Evolutionary conservation across 192 early-diverging fungal genomes (phyloP), one percentile per base, ranked within the genome.

Genomic region (Backusella macrospora): DNA sequence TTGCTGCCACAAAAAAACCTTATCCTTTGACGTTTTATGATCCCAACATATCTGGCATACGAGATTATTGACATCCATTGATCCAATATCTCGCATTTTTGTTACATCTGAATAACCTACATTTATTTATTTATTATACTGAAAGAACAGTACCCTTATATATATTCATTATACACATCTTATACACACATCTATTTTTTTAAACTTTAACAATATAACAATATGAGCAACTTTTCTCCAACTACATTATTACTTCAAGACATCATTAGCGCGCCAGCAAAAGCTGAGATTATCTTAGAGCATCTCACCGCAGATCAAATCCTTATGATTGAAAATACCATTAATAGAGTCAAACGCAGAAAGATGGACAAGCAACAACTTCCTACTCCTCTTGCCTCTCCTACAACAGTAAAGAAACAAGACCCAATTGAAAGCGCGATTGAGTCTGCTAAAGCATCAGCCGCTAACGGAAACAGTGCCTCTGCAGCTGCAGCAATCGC

Each of bases 261-360:
- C 48, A 34, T 77, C n/a, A 72, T 77, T 47, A 65, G 72, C 44
- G 48, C 76, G 14, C 70, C 76, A 16, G 13, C 76, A 71, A 77
- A 77, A 9, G 62, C 65, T 42, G 76, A 77, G 52, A 46, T 43
- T 8, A 44, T 77, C 29, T 46, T 77, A 6, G 76, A 77, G 21
- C 13, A 15, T 0, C 49, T 77, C 37, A 72, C 76, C 16, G 43
- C 65, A 14, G 76, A 77, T 55, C 76, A 77, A 45, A 72, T 77
- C 15, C 44, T 62, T 8, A 66, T 68, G 70, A 67, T 77, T 43
- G 70, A 77, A 48, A 15, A 66, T 14, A 77, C 70, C 12, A 62
- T 77, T 6, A 65, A 64, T 16, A 71, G 70, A 48, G 65, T 77
- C 18, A 77, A 77, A 37, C 62, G 47, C 42, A 65, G 76, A 55